Evolutionary conservation across 2,329 filamentous ascomycete species (phyloP).

Genomic region (Neofusicoccum parvum): DNA sequence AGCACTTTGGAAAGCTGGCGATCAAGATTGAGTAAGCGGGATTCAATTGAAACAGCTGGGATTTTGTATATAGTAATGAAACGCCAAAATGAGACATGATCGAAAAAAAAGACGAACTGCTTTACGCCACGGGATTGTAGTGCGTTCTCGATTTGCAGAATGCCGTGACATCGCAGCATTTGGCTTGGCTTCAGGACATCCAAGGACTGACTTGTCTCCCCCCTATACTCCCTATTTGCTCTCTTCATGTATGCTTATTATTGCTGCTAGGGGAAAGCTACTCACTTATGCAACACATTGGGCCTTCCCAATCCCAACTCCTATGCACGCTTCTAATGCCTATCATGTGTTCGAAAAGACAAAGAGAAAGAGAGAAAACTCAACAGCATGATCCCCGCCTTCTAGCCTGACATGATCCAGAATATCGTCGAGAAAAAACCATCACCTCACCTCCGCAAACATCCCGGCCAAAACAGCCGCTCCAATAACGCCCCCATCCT

Average conservation of each 20-base stretch:
- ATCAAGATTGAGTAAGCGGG: slow-evolving; percentile 38
- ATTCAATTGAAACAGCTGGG: background rate
- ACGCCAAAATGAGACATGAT: background rate
- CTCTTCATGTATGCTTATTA: background rate
- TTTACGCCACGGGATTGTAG: too few species aligned
- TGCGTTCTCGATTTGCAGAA: too few species aligned
- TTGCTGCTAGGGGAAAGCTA: background rate
- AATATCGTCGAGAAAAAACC: background rate
- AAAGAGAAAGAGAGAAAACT: background rate
- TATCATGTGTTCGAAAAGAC: background rate
- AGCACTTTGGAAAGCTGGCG: slow-evolving; percentile 49
- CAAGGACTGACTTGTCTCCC: too few species aligned
- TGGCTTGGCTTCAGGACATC: too few species aligned
- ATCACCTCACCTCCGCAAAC: slow-evolving; percentile 23
- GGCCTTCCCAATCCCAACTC: background rate
- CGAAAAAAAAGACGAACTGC: background rate
- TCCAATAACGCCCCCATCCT: slow-evolving; percentile 58
- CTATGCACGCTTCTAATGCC: slow-evolving; percentile 7
- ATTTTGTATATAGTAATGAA: background rate
- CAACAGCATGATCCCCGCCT: background rate
- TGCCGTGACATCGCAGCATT: too few species aligned
- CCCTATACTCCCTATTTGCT: too few species aligned
- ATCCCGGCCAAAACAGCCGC: slow-evolving; percentile 58
- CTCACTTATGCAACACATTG: background rate
- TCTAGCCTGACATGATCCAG: background rate